Evolutionary conservation across 768 basidiomycete species (phyloP).

Genomic region (Suillus discolor): DNA sequence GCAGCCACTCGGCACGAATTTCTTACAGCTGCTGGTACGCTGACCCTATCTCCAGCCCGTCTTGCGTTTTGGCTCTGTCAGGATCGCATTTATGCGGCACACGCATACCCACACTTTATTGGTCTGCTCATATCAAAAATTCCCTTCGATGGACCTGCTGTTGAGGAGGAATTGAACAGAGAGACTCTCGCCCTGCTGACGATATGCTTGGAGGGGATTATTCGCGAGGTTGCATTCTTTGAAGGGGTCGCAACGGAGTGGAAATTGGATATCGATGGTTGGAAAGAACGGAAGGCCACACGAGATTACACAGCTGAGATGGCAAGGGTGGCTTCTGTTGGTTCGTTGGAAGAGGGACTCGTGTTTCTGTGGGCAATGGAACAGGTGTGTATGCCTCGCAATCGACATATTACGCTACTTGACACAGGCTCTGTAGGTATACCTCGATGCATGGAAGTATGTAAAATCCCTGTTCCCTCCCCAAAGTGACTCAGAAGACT

Average conservation of each 20-base stretch:
- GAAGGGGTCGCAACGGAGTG: constrained; percentile 46
- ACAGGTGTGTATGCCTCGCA: constrained; percentile 42
- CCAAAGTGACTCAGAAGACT: constrained; percentile 11
- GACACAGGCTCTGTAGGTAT: constrained; percentile 46
- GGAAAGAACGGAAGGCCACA: constrained; percentile 61
- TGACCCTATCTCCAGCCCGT: constrained; percentile 46
- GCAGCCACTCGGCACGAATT: constrained; percentile 60
- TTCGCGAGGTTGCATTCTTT: constrained; percentile 64
- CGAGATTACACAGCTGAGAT: constrained; percentile 75
- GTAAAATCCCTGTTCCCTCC: constrained; percentile 34
- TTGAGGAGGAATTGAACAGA: constrained; percentile 25
- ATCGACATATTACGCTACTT: not conserved
- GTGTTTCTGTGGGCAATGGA: constrained; percentile 84
- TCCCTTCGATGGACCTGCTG: constrained; percentile 36
- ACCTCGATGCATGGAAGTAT: constrained; percentile 67
- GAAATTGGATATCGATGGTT: constrained; percentile 47
- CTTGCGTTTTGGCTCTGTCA: constrained; percentile 71
- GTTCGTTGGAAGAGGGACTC: constrained; percentile 60
- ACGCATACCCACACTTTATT: constrained; percentile 75
- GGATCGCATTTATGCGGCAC: constrained; percentile 73
- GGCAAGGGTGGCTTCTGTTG: constrained; percentile 49
- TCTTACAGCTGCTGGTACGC: constrained; percentile 56
- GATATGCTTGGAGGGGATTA: constrained; percentile 58
- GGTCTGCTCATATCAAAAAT: constrained; percentile 64
- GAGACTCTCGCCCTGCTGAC: constrained; percentile 48